phyloP scores from a whole-genome alignment of 1,284 basidiomycete genomes.

The Austropuccinia psidii region DNA sequence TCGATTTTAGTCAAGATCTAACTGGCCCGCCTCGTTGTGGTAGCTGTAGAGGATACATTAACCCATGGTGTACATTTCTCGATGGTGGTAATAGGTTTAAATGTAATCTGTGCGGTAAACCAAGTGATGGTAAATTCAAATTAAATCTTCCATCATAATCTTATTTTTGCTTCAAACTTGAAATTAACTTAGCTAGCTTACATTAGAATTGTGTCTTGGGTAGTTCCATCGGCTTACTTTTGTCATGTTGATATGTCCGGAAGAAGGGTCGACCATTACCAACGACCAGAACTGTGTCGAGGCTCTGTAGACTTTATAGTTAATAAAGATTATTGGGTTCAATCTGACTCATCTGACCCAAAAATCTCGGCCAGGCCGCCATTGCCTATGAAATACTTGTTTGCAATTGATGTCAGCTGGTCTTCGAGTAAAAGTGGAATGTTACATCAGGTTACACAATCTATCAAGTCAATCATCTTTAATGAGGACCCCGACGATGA shows the following conservation, averaged over 20 bases:
- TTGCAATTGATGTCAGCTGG: constrained; percentile 76
- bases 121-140: constrained; percentile 64
- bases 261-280: constrained; percentile 69
- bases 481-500: constrained; percentile 49
- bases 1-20: constrained; percentile 54
- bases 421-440: constrained; percentile 67
- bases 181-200: not conserved
- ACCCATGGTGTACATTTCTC: constrained; percentile 84
- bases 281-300: constrained; percentile 77
- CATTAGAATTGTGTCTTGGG: not conserved
- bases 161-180: not conserved
- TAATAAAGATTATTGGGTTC: constrained; percentile 78
- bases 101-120: constrained; percentile 81
- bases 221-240: constrained; percentile 76
- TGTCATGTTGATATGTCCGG: constrained; percentile 73
- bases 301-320: constrained; percentile 90
- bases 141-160: no score
- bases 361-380: constrained; percentile 56
- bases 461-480: constrained; percentile 63
- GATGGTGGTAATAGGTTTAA: constrained; percentile 79
- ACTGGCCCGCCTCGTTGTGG: constrained; percentile 77
- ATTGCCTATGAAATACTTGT: constrained; percentile 67
- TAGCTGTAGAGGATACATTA: constrained; percentile 82
- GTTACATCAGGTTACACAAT: constrained; percentile 61
- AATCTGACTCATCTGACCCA: constrained; percentile 49